Evolutionary conservation across 345 rosid species (phyloP).

Genomic region (Syzygium aqueum): DNA sequence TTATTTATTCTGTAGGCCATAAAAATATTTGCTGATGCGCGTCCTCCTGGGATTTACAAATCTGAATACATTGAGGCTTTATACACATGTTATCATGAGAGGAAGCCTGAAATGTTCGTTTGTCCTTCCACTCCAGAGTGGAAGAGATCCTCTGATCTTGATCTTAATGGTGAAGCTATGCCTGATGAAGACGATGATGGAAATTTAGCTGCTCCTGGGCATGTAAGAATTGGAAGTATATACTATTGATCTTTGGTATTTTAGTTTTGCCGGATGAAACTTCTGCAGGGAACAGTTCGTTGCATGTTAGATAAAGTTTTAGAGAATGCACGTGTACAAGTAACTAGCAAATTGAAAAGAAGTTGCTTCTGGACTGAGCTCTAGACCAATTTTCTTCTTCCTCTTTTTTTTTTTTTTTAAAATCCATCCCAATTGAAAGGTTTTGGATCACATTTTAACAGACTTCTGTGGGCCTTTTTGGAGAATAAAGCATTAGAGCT

Average conservation of each 20-base stretch:
- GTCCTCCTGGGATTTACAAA: slow-evolving; percentile 98
- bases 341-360: background rate
- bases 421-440: background rate
- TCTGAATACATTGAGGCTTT: slow-evolving; percentile 80
- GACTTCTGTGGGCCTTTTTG: background rate
- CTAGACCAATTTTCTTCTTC: background rate
- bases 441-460: background rate
- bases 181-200: slow-evolving; percentile 67
- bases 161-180: slow-evolving; percentile 95
- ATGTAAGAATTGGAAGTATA: slow-evolving; percentile 26
- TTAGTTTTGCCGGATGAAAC: background rate
- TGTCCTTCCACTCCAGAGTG: slow-evolving; percentile 96
- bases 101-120: slow-evolving; percentile 52
- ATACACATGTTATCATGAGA: slow-evolving; percentile 87
- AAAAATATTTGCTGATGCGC: slow-evolving; percentile 69
- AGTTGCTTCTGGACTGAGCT: background rate
- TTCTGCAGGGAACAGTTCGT: background rate
- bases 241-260: background rate
- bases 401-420: background rate
- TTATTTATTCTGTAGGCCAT: slow-evolving; percentile 52
- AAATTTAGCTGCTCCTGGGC: slow-evolving; percentile 27
- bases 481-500: background rate
- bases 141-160: slow-evolving; percentile 90
- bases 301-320: background rate
- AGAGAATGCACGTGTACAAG: background rate